A percentile compares a stretch with the other conserved stretches of the same genome.
phyloP scores from a whole-genome alignment of 106 monocot species.

The Vanilla planifolia region DNA sequence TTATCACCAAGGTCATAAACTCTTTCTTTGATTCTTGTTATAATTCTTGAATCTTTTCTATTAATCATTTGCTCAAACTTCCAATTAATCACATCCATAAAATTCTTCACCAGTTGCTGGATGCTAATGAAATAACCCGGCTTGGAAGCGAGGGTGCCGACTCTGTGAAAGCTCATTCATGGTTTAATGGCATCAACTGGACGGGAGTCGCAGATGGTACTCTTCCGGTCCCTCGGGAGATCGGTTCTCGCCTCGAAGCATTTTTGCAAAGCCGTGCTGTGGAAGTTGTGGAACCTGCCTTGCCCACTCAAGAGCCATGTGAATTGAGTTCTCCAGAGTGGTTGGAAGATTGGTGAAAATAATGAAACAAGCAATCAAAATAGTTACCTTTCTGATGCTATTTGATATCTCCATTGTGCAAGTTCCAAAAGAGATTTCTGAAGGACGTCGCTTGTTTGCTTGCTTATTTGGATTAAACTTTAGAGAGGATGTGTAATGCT shows the following conservation, averaged over 20 bases:
- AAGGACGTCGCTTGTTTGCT: too few species aligned
- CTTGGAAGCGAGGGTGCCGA: conserved; percentile 58
- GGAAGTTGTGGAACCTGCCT: conserved; percentile 18
- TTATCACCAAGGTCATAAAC: conserved; percentile 73
- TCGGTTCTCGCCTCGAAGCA: conserved; percentile 47
- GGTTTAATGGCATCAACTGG: conserved; percentile 82
- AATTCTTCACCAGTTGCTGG: conserved; percentile 51
- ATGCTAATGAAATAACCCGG: conserved; percentile 59
- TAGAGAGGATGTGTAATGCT: too few species aligned
- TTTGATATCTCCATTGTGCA: too few species aligned
- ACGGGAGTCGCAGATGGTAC: conserved; percentile 44
- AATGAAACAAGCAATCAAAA: too few species aligned
- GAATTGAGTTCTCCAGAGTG: conserved; percentile 49
- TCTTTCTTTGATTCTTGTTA: background rate
- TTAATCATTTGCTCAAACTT: background rate
- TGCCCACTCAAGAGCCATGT: conserved; percentile 29
- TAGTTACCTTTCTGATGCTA: too few species aligned
- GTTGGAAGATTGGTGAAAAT: conserved; percentile 82
- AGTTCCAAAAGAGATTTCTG: too few species aligned
- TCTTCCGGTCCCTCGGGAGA: conserved; percentile 58
- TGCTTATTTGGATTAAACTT: too few species aligned
- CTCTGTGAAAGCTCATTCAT: conserved; percentile 58
- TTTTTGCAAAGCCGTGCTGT: conserved; percentile 41
- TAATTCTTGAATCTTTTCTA: background rate
- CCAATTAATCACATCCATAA: background rate